Base-by-base conservation (phyloP, 805 yeast species). In the Hanseniaspora pseudoguilliermondii region DNA sequence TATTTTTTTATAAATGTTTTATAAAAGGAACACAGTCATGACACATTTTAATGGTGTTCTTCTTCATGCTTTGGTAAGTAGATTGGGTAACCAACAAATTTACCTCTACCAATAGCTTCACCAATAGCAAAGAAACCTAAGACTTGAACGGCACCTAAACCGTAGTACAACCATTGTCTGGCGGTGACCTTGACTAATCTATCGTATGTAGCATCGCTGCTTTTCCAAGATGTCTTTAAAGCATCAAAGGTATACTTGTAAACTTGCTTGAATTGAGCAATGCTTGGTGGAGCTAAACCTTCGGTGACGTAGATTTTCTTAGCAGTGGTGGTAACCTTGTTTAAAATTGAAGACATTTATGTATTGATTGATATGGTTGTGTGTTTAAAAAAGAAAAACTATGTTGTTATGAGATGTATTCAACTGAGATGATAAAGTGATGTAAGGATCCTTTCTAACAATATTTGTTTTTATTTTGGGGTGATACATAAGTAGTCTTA, bases 71-170 rank as follows among this genome's bases (percentile, higher is more conserved):
- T 68, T 57, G 71, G 65, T 60, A 70, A 63, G 60, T 71, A 78
- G 43, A 51, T 51, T 51, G 55, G 55, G 80, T 93, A 91, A 63
- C 97, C 96, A 66, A 89, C 86, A 59, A 93, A 64, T 66, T 86
- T 81, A 77, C 97, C 85, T 78, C 97, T 88, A 67, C 98, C 98
- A 66, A 93, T 78, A 63, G 90, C 81, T 78, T 93, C 98, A 69
- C 98, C 98, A 48, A 91, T 77, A 29, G 97, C 81, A 73, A 89
- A 93, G 69, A 90, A 78, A 61, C 97, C 98, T 62, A 86, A 75
- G 56, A 91, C 73, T 75, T 93, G 98, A 63, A 89, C 73, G 62
- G 81, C 82, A 72, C 80, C 82, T 40, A 90, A 83, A 64, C 84
- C 83, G 69, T 78, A 85, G 72, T 79, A 81, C 64, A 81, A 71